Evolutionary conservation across 1,139 yeast genomes (phyloP).

Genomic region (Geotrichum cucujoidarum): DNA sequence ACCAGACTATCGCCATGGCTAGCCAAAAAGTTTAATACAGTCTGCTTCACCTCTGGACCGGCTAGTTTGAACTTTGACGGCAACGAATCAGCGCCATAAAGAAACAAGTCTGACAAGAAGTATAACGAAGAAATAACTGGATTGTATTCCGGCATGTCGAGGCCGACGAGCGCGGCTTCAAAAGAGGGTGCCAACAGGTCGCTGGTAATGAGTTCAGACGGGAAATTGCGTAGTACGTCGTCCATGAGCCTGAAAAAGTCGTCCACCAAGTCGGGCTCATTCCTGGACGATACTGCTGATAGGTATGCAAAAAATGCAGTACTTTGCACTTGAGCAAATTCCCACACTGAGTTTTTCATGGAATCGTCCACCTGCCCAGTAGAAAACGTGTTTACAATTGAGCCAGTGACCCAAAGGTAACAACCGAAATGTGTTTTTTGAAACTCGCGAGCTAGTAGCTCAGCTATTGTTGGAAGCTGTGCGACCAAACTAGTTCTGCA

Average conservation of each 20-base stretch:
- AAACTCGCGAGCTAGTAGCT: slow-evolving; percentile 62
- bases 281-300: slow-evolving; percentile 34
- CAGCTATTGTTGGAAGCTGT: slow-evolving; percentile 60
- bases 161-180: slow-evolving; percentile 55
- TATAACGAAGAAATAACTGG: slow-evolving; percentile 69
- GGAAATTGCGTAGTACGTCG: slow-evolving; percentile 75
- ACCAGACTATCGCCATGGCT: slow-evolving; percentile 56
- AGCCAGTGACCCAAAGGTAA: slow-evolving; percentile 86
- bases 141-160: slow-evolving; percentile 61
- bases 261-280: slow-evolving; percentile 72
- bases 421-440: slow-evolving; percentile 68
- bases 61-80: slow-evolving; percentile 57
- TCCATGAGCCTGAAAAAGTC: slow-evolving; percentile 82
- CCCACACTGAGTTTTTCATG: slow-evolving; percentile 45
- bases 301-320: slow-evolving; percentile 41
- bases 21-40: slow-evolving; percentile 43
- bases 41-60: slow-evolving; percentile 49
- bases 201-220: slow-evolving; percentile 56
- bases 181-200: slow-evolving; percentile 54
- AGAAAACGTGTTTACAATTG: slow-evolving; percentile 70
- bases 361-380: slow-evolving; percentile 44
- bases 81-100: slow-evolving; percentile 79
- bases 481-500: slow-evolving; percentile 60
- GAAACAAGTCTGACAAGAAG: slow-evolving; percentile 68
- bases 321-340: slow-evolving; percentile 46